These are phyloP conservation scores for Gyrodon lividus DNA, from an alignment of 768 basidiomycete species.

Conservation along the genomic window DNA sequence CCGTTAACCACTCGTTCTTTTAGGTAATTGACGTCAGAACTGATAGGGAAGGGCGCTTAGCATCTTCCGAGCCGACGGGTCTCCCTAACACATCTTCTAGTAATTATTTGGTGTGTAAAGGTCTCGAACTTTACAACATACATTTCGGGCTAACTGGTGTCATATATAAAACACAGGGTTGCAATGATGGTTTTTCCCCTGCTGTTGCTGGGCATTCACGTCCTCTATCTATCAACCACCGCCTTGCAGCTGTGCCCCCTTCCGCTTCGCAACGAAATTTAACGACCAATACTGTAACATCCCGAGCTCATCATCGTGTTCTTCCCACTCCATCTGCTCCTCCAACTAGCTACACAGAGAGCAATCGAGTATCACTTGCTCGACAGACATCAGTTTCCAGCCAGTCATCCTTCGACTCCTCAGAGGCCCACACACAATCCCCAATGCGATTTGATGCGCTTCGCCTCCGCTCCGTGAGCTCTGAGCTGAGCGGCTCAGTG, in stretches of 20 bases:
- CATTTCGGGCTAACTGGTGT: conserved; percentile 13
- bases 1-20: conserved; percentile 12
- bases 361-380: conserved; percentile 2
- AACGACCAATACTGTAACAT: conserved; percentile 3
- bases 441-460: conserved; percentile 24
- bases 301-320: conserved; percentile 10
- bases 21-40: conserved; percentile 31
- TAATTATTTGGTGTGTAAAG: conserved; percentile 22
- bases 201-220: conserved; percentile 2
- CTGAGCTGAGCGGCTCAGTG: conserved; percentile 17
- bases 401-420: neutral
- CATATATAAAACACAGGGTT: conserved; percentile 21
- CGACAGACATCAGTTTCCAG: conserved; percentile 9
- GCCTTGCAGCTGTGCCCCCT: neutral
- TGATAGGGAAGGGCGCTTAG: conserved; percentile 10
- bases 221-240: conserved; percentile 1
- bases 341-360: conserved; percentile 22
- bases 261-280: conserved; percentile 7
- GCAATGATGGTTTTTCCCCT: neutral
- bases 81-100: no score
- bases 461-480: conserved; percentile 11
- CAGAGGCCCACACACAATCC: neutral
- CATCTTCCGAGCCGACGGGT: conserved; percentile 12
- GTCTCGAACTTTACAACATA: conserved; percentile 6
- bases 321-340: conserved; percentile 15